Evolutionary conservation across 371 early-diverging fungal genomes (phyloP), one percentile per base, ranked within the genome.

Genomic region (Mucor irregularis): DNA sequence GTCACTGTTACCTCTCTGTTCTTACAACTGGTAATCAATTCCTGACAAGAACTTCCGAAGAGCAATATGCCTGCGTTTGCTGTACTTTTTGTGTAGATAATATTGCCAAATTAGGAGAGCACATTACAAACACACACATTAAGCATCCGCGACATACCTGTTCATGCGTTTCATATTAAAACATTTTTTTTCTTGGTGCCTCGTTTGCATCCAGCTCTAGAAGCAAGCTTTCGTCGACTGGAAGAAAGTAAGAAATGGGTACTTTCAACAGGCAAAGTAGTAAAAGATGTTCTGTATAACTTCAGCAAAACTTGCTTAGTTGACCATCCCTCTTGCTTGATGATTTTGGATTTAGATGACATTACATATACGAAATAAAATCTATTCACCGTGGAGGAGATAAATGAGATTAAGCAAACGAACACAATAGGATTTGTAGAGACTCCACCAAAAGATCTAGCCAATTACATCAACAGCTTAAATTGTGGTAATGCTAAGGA

Each of bases 161-260:
- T n/a, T n/a, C n/a, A n/a, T n/a, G n/a, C n/a, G n/a, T n/a, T n/a
- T n/a, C n/a, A n/a, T n/a, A n/a, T n/a, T n/a, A 31, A 31, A 31
- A 31, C 6, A 31, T 31, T 31, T 31, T 31, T 31, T 1, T 31
- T 1, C 11, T 31, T 31, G n/a, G n/a, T n/a, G n/a, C n/a, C n/a
- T n/a, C n/a, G n/a, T n/a, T n/a, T n/a, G n/a, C 90, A 49, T n/a
- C 57, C 58, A 39, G 39, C 30, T 11, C 16, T 49, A n/a, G 58
- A 58, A 35, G 38, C 38, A 45, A 33, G 26, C n/a, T 58, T 47
- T 50, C 29, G 16, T 38, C 25, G 29, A 50, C 39, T 58, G 28
- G 37, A 58, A 17, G 45, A 58, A 35, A 16, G 38, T 29, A 46
- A 50, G 0, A 58, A 58, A 52, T 58, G 38, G 58, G 22, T 28